Conservation (phyloP, 352 stramenopile genomes). For the Aphanomyces stellatus region DNA sequence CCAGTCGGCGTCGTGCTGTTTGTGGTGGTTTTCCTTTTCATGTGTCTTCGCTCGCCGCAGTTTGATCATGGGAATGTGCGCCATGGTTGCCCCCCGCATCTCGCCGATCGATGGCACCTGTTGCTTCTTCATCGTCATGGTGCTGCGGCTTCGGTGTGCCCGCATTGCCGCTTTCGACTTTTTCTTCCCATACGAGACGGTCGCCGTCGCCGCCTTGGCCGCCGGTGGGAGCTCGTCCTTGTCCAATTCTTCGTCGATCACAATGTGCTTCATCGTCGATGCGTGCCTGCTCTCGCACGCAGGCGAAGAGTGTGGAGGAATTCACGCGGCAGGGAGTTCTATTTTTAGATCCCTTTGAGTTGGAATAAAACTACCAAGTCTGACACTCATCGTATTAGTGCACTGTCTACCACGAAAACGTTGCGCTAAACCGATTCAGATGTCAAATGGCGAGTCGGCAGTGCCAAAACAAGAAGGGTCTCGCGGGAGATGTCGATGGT, state of each 20-base stretch:
- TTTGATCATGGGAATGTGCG: constrained; percentile 9
- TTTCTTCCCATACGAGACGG: not conserved
- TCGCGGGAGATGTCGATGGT: too few relatives aligned
- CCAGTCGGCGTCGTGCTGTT: constrained; percentile 28
- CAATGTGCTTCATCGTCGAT: not conserved
- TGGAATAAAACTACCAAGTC: too few relatives aligned
- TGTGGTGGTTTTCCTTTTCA: not conserved
- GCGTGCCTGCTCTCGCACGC: not conserved
- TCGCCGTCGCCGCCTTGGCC: not conserved
- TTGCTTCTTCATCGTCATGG: not conserved
- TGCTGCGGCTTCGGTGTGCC: not conserved
- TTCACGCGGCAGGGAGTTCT: too few relatives aligned
- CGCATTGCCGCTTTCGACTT: too few relatives aligned
- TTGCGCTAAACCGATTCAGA: too few relatives aligned
- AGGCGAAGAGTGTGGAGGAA: too few relatives aligned
- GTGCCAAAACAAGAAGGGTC: not conserved
- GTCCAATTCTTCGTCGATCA: constrained; percentile 9
- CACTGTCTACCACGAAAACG: too few relatives aligned
- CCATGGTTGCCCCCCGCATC: not conserved
- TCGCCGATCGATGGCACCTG: not conserved
- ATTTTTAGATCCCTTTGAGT: too few relatives aligned
- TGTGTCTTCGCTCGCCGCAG: not conserved
- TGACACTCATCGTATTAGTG: too few relatives aligned
- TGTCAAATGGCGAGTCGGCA: not conserved
- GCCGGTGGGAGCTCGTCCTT: not conserved